Evolutionary conservation across 2,329 filamentous ascomycete species (phyloP), one percentile per base, ranked within the genome.

Genomic region (Rhytidhysteron rufulum): DNA sequence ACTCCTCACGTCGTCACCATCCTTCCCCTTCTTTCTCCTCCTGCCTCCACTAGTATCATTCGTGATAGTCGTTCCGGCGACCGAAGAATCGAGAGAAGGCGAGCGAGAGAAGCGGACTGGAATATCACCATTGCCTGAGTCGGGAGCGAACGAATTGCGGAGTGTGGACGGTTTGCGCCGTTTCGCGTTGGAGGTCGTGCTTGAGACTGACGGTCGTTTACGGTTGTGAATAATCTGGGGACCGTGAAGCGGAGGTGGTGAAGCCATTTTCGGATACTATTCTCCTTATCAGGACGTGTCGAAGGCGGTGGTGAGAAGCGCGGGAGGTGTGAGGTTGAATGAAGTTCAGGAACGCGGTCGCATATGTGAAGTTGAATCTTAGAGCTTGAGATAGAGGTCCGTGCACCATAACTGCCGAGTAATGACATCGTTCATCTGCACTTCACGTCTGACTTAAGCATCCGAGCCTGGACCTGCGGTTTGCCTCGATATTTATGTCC

Each of bases 71-170:
- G 76, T 77, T 35, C 79, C 82, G 22, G 80, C 82, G 46, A 80
- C 57, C 34, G 31, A 39, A 18, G 62, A 65, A 31, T 86, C 83
- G 37, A 82, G 71, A 2, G 80, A 85, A 0, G 84, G 84, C 0
- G 83, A 86, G 13, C 83, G 78, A 15, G 73, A 73, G 48, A 66
- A 71, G 30, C 75, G 75, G 0, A 78, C 74, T 2, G 78, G 80
- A 17, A 72, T 65, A n/a, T 60, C 64, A 65, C 66, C 41, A 40
- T 63, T 58, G 13, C 13, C 8, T 39, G 79, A 71, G 43, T 81
- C 83, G 19, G 86, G 85, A 0, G 86, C 85, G 57, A 89, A 93
- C 0, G 86, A 88, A 4, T 88, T 90, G 29, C 87, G 85, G 2
- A 93, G 78, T 3, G 82, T 77, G 10, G 83, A 88, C 5, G 82